Base-by-base conservation (phyloP, 176 grass and related monocot genomes). In the Zoysia japonica region DNA sequence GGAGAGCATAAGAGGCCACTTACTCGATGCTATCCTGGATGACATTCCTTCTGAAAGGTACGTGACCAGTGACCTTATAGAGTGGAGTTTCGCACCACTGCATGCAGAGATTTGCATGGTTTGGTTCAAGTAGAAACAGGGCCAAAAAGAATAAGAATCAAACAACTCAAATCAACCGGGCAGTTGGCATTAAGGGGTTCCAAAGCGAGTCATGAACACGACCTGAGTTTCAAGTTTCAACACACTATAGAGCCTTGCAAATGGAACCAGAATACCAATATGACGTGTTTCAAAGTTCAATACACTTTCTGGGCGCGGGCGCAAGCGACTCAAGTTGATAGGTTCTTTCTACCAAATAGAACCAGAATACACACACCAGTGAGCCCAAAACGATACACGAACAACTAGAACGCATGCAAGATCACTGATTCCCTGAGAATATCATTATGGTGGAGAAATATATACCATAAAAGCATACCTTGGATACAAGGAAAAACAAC, bases 401-500 rank as follows among this genome's bases (percentile, higher is more conserved):
- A 56, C 59, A 28, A 28, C 28, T 49, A 8, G 79, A 82, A 82
- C 77, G 66, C 78, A 36, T 42, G 70, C 4, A 46, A 0, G 39
- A 75, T 39, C 62, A 52, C 46, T 45, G 16, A 9, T 41, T 80
- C 12, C n/a, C 47, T 17, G 17, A 60, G 28, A 28, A 28, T 28
- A 66, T 36, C 48, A 10, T 11, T 66, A n/a, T 36, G 44, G 14
- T 69, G 59, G 11, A 62, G 47, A 17, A 80, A 70, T 28, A 64
- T 48, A 51, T 15, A 15, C 42, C 61, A 84, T 53, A 67, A 68
- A 39, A 54, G 59, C 55, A 6, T 86, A 65, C 75, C 39, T 84
- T 79, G 67, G 62, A 62, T 61, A 47, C 80, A 79, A 83, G 54
- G 52, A 63, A 88, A 84, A 79, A 19, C 75, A 63, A 15, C 59